Base-by-base conservation (phyloP, 2,329 filamentous ascomycete species). In the Sclerotinia trifoliorum region DNA sequence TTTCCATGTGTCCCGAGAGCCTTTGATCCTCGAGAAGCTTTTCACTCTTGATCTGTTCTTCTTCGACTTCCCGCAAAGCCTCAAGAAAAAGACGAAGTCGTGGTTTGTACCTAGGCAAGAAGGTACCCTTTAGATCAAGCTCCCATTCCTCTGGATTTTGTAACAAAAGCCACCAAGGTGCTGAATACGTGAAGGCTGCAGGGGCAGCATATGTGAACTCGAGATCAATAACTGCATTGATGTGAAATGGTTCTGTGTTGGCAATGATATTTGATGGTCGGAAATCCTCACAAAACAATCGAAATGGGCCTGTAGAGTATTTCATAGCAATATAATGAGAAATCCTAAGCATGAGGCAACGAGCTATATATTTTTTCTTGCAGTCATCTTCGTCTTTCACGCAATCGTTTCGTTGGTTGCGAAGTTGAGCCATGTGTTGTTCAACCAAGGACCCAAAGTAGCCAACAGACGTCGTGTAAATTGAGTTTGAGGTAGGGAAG, bases 131-230 rank as follows among this genome's bases (percentile, higher is more conserved):
- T 1, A 77, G 79, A 3, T 62, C 66, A 0, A 61, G 21, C 52
- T 57, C n/a, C 78, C 80, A 81, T 19, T 70, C 69, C 46, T 81
- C 78, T 0, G 77, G 74, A 19, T 63, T 52, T 13, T 77, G 67
- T 2, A 80, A 69, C 0, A 81, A 74, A 1, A 81, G 71, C 80
- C 79, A 81, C 79, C 78, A 80, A 0, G 80, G 80, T 2, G 78
- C 77, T 60, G 78, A 76, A 58, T 76, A 73, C 11, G 55, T 63
- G 57, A 79, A 81, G 52, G 80, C 75, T 21, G 74, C 66, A 0
- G 79, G 78, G 0, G 73, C 79, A 1, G 69, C 74, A 67, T 80
- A 80, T 0, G 77, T 70, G 66, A 79, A 80, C 72, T 82, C 80
- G 79, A 79, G 82, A 69, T 82, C 80, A 5, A 83, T 78, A 0